Evolutionary conservation across 805 yeast genomes (phyloP).

Genomic region (Grigorovia transvaalensis): DNA sequence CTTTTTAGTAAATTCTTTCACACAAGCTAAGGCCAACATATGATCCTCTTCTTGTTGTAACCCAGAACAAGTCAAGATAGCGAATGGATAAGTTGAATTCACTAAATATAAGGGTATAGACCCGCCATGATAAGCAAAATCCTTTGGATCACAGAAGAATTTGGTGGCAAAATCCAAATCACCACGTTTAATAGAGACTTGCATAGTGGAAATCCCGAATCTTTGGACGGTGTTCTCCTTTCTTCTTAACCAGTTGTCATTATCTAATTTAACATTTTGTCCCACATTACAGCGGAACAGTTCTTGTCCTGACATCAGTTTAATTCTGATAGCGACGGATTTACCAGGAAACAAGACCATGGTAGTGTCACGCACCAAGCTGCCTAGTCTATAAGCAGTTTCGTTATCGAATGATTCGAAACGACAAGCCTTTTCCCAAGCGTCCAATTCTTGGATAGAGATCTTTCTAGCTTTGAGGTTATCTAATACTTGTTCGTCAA

Average conservation of each 20-base stretch:
- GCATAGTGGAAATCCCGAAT: conserved; percentile 39
- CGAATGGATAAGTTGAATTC: conserved; percentile 30
- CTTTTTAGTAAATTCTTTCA: conserved; percentile 7
- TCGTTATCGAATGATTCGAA: conserved; percentile 22
- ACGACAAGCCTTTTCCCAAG: conserved; percentile 6
- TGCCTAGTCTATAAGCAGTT: conserved; percentile 39
- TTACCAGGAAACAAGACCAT: conserved; percentile 21
- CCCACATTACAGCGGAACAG: conserved; percentile 33
- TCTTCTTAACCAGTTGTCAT: conserved; percentile 44
- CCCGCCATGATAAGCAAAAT: conserved; percentile 49
- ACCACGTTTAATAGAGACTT: conserved; percentile 36
- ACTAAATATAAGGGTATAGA: conserved; percentile 38
- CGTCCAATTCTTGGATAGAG: conserved; percentile 10
- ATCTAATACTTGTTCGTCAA: conserved; percentile 3
- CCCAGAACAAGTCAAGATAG: conserved; percentile 46
- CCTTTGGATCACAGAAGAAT: conserved; percentile 32
- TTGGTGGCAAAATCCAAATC: conserved; percentile 31
- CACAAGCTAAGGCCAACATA: conserved; percentile 30
- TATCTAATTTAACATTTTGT: conserved; percentile 36
- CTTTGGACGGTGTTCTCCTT: conserved; percentile 40
- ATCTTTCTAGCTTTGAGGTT: conserved; percentile 2
- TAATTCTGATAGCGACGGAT: conserved; percentile 39
- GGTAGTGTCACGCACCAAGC: conserved; percentile 31
- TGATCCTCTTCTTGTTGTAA: conserved; percentile 48
- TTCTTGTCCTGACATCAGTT: conserved; percentile 36